These are phyloP conservation scores for Tylopilus plumbeoviolaceoides DNA, from an alignment of 768 basidiomycete genomes.

Conservation along the genomic window DNA sequence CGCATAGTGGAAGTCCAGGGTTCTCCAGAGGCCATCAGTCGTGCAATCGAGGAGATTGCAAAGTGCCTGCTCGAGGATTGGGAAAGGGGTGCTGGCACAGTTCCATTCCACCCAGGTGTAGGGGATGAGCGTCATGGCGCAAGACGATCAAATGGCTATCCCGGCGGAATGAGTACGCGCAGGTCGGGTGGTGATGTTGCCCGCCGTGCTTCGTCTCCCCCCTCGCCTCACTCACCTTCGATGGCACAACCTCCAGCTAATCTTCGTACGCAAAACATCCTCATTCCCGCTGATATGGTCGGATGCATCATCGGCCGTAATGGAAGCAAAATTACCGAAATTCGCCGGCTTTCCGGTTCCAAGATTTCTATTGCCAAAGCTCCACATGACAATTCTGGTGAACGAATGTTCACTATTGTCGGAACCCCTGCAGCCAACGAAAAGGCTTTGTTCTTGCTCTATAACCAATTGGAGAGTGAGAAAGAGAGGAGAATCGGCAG, in stretches of 20 bases:
- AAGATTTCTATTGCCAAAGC: conserved; percentile 99
- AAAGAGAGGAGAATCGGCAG: conserved; percentile 89
- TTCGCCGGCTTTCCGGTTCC: conserved; percentile 94
- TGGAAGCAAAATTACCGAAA: conserved; percentile 98
- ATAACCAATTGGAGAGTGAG: conserved; percentile 95
- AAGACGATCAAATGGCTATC: conserved; percentile 51
- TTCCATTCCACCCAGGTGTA: conserved; percentile 91
- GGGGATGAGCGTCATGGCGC: conserved; percentile 60
- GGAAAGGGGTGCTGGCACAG: conserved; percentile 91
- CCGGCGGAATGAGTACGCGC: conserved; percentile 48
- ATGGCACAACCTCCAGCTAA: conserved; percentile 65
- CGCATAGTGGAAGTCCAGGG: conserved; percentile 98
- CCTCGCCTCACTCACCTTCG: conserved; percentile 37
- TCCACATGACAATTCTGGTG: conserved; percentile 98
- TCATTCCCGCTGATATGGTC: conserved; percentile 99
- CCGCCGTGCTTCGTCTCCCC: conserved; percentile 40
- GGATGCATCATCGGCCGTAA: conserved; percentile 94
- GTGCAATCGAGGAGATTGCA: conserved; percentile 93
- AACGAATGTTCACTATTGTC: conserved; percentile 99
- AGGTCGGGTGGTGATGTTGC: conserved; percentile 60
- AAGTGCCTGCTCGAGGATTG: conserved; percentile 95
- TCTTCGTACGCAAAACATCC: conserved; percentile 97
- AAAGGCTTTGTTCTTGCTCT: conserved; percentile 94
- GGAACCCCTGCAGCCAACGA: conserved; percentile 96
- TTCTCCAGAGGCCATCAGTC: conserved; percentile 84